phyloP scores from a whole-genome alignment of 306 rosid genomes.

The Chamaecrista fasciculata region DNA sequence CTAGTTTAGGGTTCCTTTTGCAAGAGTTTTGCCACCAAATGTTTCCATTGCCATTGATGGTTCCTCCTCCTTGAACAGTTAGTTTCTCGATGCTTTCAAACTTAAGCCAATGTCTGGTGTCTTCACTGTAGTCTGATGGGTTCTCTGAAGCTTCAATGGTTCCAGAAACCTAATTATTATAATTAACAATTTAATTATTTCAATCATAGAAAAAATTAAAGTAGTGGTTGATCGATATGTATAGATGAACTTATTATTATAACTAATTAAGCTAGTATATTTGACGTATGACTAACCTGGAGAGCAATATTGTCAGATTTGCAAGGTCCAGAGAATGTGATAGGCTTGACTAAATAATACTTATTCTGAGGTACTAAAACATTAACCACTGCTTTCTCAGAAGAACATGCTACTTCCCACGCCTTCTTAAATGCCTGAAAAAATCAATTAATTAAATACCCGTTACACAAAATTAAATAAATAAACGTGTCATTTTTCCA shows the following conservation, averaged over 20 bases:
- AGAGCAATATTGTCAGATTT: conserved; percentile 42
- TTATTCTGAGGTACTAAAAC: conserved; percentile 45
- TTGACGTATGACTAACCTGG: conserved; percentile 36
- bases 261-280: neutral
- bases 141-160: conserved; percentile 51
- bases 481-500: neutral
- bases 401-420: conserved; percentile 63
- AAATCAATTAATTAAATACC: neutral
- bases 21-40: conserved; percentile 81
- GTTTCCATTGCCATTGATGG: conserved; percentile 68
- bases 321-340: conserved; percentile 67
- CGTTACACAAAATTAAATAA: neutral
- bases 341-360: conserved; percentile 58
- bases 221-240: no score
- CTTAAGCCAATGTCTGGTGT: conserved; percentile 44
- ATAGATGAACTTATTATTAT: no score
- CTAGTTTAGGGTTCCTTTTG: conserved; percentile 38
- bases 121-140: conserved; percentile 44
- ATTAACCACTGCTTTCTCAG: conserved; percentile 10
- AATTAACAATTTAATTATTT: neutral
- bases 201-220: no score
- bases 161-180: conserved; percentile 44
- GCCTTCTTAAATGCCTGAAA: conserved; percentile 63
- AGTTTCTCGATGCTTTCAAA: conserved; percentile 46
- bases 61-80: conserved; percentile 62